Evolutionary conservation across 1,284 basidiomycete genomes (phyloP).

Genomic region (Cutaneotrichosporon curvatum): DNA sequence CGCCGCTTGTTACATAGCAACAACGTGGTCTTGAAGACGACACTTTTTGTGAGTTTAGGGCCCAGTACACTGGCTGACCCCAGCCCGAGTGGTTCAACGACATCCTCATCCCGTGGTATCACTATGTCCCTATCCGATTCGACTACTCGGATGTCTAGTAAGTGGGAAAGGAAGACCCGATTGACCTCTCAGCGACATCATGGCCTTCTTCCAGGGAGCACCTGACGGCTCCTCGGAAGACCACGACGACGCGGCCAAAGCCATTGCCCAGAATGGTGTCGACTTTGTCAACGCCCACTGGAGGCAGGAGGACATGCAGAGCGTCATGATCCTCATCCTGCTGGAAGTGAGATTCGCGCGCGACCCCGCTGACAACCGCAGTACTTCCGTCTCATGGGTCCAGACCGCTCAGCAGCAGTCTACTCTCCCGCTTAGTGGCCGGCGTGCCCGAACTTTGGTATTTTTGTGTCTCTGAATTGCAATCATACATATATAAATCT

Average conservation of each 20-base stretch:
- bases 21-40: slow-evolving; percentile 40
- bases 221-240: slow-evolving; percentile 39
- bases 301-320: slow-evolving; percentile 47
- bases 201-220: slow-evolving; percentile 48
- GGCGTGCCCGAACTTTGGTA: too few species aligned
- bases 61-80: not conserved
- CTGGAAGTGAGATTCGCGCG: slow-evolving; percentile 31
- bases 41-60: slow-evolving; percentile 29
- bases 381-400: too few species aligned
- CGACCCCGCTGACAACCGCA: too few species aligned
- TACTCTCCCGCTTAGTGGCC: too few species aligned
- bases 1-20: slow-evolving; percentile 36
- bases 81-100: slow-evolving; percentile 35
- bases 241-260: slow-evolving; percentile 43
- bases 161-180: too few species aligned
- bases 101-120: slow-evolving; percentile 42
- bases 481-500: too few species aligned
- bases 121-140: slow-evolving; percentile 41
- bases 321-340: slow-evolving; percentile 37
- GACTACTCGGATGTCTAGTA: slow-evolving; percentile 43
- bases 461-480: too few species aligned
- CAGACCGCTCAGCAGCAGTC: too few species aligned
- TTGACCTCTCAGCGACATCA: slow-evolving; percentile 42
- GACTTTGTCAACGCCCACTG: slow-evolving; percentile 43
- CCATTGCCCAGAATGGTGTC: slow-evolving; percentile 43